A percentile compares a stretch with the other conserved stretches of the same genome.
Evolutionary conservation across 164 flowering plant species (phyloP).

Genomic region (Berberis thunbergii): DNA sequence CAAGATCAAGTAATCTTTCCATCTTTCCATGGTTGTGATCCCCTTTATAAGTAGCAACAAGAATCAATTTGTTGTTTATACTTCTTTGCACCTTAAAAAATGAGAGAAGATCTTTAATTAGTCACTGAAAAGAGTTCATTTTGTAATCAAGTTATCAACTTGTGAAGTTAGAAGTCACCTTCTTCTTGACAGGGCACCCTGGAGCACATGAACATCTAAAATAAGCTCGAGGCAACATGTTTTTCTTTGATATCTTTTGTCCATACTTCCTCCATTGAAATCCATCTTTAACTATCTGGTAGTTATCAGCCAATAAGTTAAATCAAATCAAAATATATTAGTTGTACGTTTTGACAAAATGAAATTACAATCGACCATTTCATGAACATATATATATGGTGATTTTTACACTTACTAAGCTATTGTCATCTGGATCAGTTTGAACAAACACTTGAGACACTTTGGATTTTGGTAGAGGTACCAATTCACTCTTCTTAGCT

Average conservation of each 20-base stretch:
- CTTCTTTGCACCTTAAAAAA: constrained; percentile 59
- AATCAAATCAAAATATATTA: no score
- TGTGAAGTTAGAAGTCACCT: constrained; percentile 21
- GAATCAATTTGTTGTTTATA: constrained; percentile 64
- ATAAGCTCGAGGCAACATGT: constrained; percentile 74
- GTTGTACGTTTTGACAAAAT: no score
- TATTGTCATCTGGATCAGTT: no score
- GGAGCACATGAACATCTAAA: constrained; percentile 71
- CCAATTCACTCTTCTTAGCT: no score
- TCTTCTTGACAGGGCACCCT: constrained; percentile 72
- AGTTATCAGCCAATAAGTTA: no score
- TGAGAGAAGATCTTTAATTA: not conserved
- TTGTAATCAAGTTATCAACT: no score
- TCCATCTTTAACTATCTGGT: constrained; percentile 44
- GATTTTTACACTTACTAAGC: no score
- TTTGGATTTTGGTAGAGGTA: no score
- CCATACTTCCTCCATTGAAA: constrained; percentile 87
- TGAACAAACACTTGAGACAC: no score
- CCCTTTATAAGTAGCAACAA: constrained; percentile 71
- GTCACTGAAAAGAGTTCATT: constrained; percentile 7
- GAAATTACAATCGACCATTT: no score
- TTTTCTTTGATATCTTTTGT: constrained; percentile 69
- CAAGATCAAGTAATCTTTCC: no score
- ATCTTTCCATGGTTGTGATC: constrained; percentile 43
- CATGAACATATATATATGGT: no score